phyloP scores from a whole-genome alignment of 2,329 filamentous ascomycete genomes.

The Xylaria sp. region DNA sequence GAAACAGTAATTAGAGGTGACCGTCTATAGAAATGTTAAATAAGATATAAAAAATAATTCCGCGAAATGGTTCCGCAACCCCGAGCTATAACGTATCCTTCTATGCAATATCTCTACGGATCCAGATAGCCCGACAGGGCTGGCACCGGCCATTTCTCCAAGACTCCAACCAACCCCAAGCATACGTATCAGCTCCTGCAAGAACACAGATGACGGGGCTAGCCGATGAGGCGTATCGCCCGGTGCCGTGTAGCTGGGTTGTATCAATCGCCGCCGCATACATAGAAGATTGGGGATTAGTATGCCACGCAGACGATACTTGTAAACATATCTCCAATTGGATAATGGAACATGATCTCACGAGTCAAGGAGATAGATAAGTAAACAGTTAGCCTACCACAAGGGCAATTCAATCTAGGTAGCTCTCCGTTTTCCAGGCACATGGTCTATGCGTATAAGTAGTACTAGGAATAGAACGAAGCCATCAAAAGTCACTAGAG shows the following conservation, averaged over 20 bases:
- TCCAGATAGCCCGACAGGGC: conserved; percentile 12
- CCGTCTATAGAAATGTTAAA: neutral
- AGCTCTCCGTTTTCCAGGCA: neutral
- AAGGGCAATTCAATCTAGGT: neutral
- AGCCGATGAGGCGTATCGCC: conserved; percentile 33
- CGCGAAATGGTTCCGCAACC: neutral
- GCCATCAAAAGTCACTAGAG: conserved; percentile 10
- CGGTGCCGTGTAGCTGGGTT: conserved; percentile 30
- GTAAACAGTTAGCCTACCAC: neutral
- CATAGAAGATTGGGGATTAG: neutral
- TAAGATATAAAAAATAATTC: neutral
- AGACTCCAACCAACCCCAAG: conserved; percentile 8
- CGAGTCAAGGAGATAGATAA: neutral
- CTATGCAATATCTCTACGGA: conserved; percentile 2
- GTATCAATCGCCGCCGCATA: neutral
- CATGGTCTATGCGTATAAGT: too few species aligned
- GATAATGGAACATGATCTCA: neutral
- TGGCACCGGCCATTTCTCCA: conserved; percentile 12
- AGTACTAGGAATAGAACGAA: conserved; percentile 3
- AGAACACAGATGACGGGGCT: conserved; percentile 28
- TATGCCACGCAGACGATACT: neutral
- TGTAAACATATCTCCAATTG: neutral
- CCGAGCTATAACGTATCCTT: neutral
- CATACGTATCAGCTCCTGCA: conserved; percentile 25
- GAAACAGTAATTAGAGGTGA: neutral